These are phyloP conservation scores for Pholiota molesta DNA, from an alignment of 768 basidiomycete genomes.

Conservation along the genomic window DNA sequence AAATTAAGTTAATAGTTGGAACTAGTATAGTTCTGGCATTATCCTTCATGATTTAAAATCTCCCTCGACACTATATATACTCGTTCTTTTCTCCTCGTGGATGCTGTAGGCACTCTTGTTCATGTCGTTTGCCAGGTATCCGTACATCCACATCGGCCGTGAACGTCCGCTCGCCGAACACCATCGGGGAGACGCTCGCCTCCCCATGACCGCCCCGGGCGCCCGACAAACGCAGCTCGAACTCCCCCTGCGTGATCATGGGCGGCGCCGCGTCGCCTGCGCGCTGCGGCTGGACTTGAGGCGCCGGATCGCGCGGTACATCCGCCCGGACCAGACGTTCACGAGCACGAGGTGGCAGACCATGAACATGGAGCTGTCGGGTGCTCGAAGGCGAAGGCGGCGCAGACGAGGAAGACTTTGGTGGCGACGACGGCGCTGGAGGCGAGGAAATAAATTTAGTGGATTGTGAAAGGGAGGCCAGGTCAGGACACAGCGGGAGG, in stretches of 20 bases:
- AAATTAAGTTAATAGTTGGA: not conserved
- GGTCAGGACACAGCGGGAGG: too few relatives aligned
- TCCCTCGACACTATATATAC: conserved; percentile 4
- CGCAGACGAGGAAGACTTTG: conserved; percentile 10
- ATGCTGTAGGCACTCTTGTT: not conserved
- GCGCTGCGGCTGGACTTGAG: not conserved
- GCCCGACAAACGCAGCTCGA: not conserved
- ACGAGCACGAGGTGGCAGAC: conserved; percentile 11
- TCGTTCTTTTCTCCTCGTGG: not conserved
- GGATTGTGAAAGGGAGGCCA: too few relatives aligned
- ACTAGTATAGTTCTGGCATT: too few relatives aligned
- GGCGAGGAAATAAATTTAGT: too few relatives aligned
- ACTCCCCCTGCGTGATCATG: conserved; percentile 6
- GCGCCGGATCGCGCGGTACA: conserved; percentile 6
- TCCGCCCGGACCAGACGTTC: conserved; percentile 11
- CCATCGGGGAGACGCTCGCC: not conserved
- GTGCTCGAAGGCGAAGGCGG: conserved; percentile 10
- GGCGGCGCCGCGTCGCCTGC: not conserved
- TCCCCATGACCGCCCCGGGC: not conserved
- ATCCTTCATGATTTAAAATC: conserved; percentile 2
- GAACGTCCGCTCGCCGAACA: not conserved
- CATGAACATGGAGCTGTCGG: conserved; percentile 8
- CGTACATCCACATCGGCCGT: not conserved
- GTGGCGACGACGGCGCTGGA: conserved; percentile 5
- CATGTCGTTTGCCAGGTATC: not conserved